Base-by-base conservation (phyloP, 495 filamentous ascomycete genomes). In the Astrothelium macrocarpum region DNA sequence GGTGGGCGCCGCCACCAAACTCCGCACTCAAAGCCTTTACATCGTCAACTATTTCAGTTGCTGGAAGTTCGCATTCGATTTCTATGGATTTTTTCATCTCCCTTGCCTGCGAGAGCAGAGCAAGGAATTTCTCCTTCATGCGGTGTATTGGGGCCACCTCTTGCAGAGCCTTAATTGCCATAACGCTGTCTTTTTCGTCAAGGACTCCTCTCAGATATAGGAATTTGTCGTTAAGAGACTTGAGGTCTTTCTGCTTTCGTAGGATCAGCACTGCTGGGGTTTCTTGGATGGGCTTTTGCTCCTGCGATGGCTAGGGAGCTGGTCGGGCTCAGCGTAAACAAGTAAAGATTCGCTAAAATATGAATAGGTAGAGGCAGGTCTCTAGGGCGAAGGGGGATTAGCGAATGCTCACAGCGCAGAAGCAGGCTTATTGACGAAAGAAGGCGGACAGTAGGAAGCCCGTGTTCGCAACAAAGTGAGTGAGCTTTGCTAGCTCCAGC, bases 51-150 rank as follows among this genome's bases (percentile, higher is more conserved):
- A 90, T 79, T 68, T 85, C 79, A 43, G 79, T 73, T 65, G 87
- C 83, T 16, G 81, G 82, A 70, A 98, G 79, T 11, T 90, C 84
- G 29, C 90, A 91, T 66, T 97, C 90, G 66, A 96, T 85, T 16
- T 83, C 79, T 32, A 78, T 76, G 65, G 81, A 78, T 1, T 79
- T 78, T 75, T 95, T 95, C 62, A 87, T 71, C 34, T 80, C 67
- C 46, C 81, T 79, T 65, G 89, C 90, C 67, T 79, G 83, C 36
- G 78, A 71, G 53, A 96, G 78, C 31, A 95, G 82, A 34, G 80
- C 72, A 59, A 81, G 75, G 16, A 96, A 76, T 59, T 59, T 61
- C 11, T 20, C 60, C 20, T 61, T 64, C n/a, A 63, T 59, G 26
- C 23, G 28, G 23, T 16, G 14, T 23, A 34, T 20, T 25, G 42